Evolutionary conservation across 176 grass and related monocot species (phyloP).

Genomic region (Zoysia pacifica): DNA sequence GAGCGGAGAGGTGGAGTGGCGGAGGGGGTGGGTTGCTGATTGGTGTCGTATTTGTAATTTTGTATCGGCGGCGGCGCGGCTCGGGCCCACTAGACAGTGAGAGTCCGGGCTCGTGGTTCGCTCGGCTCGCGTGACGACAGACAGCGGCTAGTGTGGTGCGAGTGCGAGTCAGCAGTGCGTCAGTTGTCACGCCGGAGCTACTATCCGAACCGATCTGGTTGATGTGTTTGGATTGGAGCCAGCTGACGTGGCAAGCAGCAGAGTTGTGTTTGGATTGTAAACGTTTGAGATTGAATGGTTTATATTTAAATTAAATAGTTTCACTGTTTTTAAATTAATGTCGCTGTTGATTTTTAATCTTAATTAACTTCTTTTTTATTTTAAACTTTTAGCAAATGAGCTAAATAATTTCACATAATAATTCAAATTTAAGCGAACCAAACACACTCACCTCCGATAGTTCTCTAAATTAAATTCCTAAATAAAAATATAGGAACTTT

Average conservation of each 20-base stretch:
- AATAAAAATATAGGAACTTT: no score
- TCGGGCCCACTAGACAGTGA: not conserved
- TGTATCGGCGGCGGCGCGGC: not conserved
- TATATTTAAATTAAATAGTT: no score
- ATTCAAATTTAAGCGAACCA: no score
- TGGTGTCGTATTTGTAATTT: not conserved
- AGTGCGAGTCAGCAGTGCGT: constrained; percentile 9
- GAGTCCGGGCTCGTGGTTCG: not conserved
- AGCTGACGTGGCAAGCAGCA: not conserved
- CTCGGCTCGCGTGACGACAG: not conserved
- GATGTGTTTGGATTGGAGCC: not conserved
- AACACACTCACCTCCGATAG: no score
- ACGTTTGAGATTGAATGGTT: no score
- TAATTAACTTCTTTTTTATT: no score
- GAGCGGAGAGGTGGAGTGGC: not conserved
- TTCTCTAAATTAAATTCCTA: no score
- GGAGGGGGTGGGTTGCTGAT: not conserved
- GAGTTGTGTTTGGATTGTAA: no score
- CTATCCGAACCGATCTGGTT: not conserved
- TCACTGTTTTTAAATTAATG: no score
- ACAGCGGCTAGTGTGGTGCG: constrained; percentile 14
- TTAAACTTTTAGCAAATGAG: no score
- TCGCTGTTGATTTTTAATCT: no score
- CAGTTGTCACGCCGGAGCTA: not conserved
- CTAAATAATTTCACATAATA: no score